Evolutionary conservation across 23 red algal species (phyloP), one percentile per base, ranked within the genome.

Genomic region (Pyropia yezoensis): DNA sequence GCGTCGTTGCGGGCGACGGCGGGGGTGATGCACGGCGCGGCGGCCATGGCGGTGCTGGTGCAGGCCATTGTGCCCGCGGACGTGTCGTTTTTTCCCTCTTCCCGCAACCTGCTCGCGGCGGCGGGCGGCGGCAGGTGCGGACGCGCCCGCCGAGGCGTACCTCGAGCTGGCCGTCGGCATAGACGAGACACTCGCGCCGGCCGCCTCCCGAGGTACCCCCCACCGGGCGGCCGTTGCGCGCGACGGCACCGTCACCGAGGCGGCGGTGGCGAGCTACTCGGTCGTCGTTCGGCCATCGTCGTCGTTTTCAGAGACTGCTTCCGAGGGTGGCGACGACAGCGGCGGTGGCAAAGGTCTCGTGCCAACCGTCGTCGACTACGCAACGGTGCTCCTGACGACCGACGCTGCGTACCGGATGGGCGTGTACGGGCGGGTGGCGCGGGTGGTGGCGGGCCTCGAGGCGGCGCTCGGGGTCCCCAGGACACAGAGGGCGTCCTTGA

Each of bases 121-220:
- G 69, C 59, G 21, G n/a, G 59, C 62, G 52, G 39, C 29, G 19
- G 29, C 47, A 8, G 50, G 17, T 11, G 47, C 76, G 16, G 39
- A 8, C 39, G 39, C 39, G 7, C 39, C 39, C 11, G 29, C 24
- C 57, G 63, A 66, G 47, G 63, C 26, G 13, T 90, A 90, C 76
- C 65, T 90, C 21, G 85, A 90, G 50, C 21, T 80, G 27, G 85
- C 85, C 18, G 70, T 81, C 12, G 85, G 85, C 4, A 90, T 90
- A 75, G 85, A 75, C 58, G 85, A 90, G 65, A 90, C 85, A 33
- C 67, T 90, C 30, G 85, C 85, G 11, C 63, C 63, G 47, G 85
- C 63, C 18, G 57, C 27, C 20, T 39, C 54, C 6, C 65, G 55
- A 2, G 85, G 85, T 2, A 70, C 58, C 39, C 85, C 85, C 11